phyloP scores from a whole-genome alignment of 1,139 yeast genomes.

The Debaryomycetaceae sp. region DNA sequence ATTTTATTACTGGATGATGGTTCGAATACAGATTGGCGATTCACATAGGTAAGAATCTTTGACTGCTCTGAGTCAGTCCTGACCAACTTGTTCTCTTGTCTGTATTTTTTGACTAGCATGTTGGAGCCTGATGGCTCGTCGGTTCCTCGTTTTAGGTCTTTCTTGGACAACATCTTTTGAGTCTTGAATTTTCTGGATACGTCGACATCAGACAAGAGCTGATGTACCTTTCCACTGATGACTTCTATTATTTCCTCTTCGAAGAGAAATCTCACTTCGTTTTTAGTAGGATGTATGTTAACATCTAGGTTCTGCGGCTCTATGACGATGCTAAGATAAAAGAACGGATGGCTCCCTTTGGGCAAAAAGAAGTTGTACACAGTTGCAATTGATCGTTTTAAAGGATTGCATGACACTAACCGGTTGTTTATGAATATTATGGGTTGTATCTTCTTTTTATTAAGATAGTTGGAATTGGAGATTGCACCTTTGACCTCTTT shows the following conservation, averaged over 20 bases:
- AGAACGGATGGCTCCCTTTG: conserved; percentile 75
- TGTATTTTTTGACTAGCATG: conserved; percentile 23
- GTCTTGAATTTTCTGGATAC: conserved; percentile 67
- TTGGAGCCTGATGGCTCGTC: conserved; percentile 10
- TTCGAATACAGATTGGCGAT: conserved; percentile 4
- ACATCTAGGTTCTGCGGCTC: conserved; percentile 78
- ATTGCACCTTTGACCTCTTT: conserved; percentile 54
- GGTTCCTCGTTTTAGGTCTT: conserved; percentile 14
- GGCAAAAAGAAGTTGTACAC: conserved; percentile 70
- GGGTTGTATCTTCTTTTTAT: conserved; percentile 65
- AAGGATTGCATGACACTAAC: conserved; percentile 77
- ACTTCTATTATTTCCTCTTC: conserved; percentile 82
- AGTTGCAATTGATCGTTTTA: conserved; percentile 65
- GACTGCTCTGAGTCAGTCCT: conserved; percentile 73
- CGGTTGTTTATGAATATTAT: conserved; percentile 84
- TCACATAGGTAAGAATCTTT: conserved; percentile 47
- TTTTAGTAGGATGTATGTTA: conserved; percentile 92
- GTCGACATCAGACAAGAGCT: conserved; percentile 56
- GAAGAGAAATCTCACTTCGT: conserved; percentile 81
- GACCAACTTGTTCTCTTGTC: conserved; percentile 65
- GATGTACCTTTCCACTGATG: conserved; percentile 51
- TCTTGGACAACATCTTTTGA: conserved; percentile 47
- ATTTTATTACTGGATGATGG: background rate
- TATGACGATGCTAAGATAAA: conserved; percentile 66
- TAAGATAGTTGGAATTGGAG: conserved; percentile 68